Evolutionary conservation across 768 basidiomycete genomes (phyloP).

Genomic region (Pleurotus eryngii): DNA sequence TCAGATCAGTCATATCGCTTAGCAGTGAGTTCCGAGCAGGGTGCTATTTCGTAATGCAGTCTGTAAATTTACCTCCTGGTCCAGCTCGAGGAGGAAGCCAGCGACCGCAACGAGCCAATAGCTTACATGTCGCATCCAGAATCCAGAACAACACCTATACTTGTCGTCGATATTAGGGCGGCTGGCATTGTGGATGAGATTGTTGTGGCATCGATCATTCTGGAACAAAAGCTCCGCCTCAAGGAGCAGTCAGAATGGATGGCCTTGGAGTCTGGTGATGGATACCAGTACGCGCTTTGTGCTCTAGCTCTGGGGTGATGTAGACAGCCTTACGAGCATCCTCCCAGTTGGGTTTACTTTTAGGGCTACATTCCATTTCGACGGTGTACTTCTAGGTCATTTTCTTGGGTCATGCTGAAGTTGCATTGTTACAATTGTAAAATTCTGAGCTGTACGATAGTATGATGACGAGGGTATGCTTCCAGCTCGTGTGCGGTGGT

Average conservation of each 20-base stretch:
- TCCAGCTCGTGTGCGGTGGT: no score
- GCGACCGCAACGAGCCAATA: not conserved
- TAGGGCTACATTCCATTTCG: no score
- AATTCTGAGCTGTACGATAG: no score
- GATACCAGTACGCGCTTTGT: constrained; percentile 5
- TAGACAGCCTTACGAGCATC: no score
- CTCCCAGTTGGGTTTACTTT: no score
- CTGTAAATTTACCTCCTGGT: not conserved
- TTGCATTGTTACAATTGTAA: no score
- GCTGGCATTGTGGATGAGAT: constrained; percentile 2
- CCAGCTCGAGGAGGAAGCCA: not conserved
- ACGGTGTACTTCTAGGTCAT: no score
- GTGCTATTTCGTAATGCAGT: not conserved
- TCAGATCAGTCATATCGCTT: constrained; percentile 2
- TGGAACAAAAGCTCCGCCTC: constrained; percentile 6
- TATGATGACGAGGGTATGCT: no score
- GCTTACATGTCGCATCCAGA: not conserved
- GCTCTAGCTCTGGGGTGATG: constrained; percentile 5
- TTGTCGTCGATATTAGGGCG: not conserved
- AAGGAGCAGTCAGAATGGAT: constrained; percentile 8
- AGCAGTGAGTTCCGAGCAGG: not conserved
- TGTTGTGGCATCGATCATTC: constrained; percentile 2
- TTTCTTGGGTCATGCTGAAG: no score
- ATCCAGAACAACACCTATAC: not conserved
- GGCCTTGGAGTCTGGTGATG: constrained; percentile 1